Evolutionary conservation across 352 stramenopile genomes (phyloP).

Genomic region (Phytophthora tentaculata): DNA sequence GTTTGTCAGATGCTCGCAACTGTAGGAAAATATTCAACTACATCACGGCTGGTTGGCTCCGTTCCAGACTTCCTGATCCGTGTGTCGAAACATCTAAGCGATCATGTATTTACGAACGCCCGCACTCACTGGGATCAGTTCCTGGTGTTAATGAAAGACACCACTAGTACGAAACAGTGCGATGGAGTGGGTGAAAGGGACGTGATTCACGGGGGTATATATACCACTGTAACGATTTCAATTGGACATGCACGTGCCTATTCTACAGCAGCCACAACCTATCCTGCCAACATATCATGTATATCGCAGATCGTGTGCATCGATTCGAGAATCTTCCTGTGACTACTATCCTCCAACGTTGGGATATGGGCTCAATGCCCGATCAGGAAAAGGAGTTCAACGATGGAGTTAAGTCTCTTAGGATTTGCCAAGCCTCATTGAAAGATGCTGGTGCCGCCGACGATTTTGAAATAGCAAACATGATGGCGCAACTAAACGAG

Average conservation of each 20-base stretch:
- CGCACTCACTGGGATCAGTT: background rate
- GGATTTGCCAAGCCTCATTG: background rate
- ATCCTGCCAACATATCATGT: constrained; percentile 4
- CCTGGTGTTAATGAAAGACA: background rate
- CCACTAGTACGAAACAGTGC: background rate
- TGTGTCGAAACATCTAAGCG: background rate
- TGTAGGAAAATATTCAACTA: background rate
- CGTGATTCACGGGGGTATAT: background rate
- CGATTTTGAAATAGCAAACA: background rate
- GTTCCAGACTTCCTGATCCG: background rate
- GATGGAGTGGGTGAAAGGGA: background rate
- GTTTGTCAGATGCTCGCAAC: background rate
- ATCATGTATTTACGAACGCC: background rate
- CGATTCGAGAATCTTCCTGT: constrained; percentile 1
- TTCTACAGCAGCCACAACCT: constrained; percentile 10
- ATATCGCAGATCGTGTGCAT: constrained; percentile 6
- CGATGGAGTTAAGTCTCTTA: background rate
- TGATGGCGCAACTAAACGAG: background rate
- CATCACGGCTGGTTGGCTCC: background rate
- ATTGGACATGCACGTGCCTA: constrained; percentile 1
- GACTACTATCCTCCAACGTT: background rate
- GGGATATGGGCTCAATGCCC: background rate
- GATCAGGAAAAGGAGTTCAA: background rate
- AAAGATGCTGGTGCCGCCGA: background rate
- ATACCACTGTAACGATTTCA: constrained; percentile 5